Percentiles rank a stretch among this genome's conserved stretches.
Conservation (phyloP, 225 moss, liverwort and hornwort species). For the Pleurozium schreberi region DNA sequence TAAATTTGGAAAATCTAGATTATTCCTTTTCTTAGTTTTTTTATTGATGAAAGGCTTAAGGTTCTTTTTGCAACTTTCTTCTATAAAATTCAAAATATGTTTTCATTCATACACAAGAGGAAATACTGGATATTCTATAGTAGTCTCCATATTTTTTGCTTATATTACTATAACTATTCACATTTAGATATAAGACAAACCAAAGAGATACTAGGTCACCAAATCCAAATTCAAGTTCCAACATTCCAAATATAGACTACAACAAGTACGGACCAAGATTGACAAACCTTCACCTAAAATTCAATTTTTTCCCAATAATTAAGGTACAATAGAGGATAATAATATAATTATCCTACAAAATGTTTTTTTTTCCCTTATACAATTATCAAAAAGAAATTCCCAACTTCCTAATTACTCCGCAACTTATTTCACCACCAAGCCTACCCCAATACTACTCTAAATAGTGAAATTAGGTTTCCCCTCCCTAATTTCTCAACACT, state of each 20-base stretch:
- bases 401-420: no score
- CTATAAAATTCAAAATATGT: neutral
- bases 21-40: neutral
- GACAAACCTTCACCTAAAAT: no score
- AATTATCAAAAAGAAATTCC: no score
- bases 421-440: no score
- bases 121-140: neutral
- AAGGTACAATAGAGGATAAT: fast-evolving
- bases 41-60: neutral
- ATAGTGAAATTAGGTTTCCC: no score
- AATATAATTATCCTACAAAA: neutral
- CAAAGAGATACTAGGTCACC: fast-evolving
- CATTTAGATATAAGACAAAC: neutral
- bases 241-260: neutral
- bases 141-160: fast-evolving
- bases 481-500: no score
- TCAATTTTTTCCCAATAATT: neutral
- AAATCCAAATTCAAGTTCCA: neutral
- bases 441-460: no score
- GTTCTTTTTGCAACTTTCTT: neutral
- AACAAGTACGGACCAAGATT: fast-evolving
- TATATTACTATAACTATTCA: neutral
- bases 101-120: fast-evolving
- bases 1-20: neutral
- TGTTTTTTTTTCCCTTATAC: fast-evolving